phyloP scores from a whole-genome alignment of 805 yeast genomes.

The Candida maesae region DNA sequence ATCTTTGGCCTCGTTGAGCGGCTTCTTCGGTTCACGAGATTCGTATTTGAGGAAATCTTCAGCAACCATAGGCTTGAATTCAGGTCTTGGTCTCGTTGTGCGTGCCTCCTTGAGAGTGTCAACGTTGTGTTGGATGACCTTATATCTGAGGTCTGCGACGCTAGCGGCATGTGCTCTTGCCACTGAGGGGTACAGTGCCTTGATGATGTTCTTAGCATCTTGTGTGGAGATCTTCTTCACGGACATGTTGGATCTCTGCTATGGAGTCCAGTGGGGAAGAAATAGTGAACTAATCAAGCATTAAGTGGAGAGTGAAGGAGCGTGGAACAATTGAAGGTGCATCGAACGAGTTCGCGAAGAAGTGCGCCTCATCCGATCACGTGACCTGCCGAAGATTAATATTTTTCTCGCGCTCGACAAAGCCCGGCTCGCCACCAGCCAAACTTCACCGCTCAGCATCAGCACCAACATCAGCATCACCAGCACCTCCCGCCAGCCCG shows the following conservation, averaged over 20 bases:
- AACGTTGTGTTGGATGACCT: slow-evolving; percentile 1
- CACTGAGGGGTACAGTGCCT: slow-evolving; percentile 40
- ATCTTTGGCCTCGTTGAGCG: slow-evolving; percentile 3
- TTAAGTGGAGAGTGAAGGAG: not conserved
- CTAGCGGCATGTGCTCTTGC: slow-evolving; percentile 22
- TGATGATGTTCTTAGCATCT: slow-evolving; percentile 18
- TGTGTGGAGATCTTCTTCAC: slow-evolving; percentile 4
- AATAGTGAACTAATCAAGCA: no score
- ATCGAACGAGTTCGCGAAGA: no score
- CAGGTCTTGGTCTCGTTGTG: no score
- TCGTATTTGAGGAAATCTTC: slow-evolving; percentile 5
- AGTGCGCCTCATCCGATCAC: no score
- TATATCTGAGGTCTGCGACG: slow-evolving; percentile 2
- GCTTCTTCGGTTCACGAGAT: slow-evolving; percentile 4
- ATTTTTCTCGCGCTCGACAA: no score
- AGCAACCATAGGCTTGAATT: slow-evolving; percentile 8
- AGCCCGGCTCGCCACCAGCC: no score
- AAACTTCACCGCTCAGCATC: no score
- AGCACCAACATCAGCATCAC: no score
- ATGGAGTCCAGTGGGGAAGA: not conserved
- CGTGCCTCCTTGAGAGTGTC: slow-evolving; percentile 14
- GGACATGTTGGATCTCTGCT: not conserved
- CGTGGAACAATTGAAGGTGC: no score
- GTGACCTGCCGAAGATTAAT: no score
- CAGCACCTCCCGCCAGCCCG: no score